A percentile compares a stretch with the other conserved stretches of the same genome.
phyloP scores from a whole-genome alignment of 768 basidiomycete species.

The Pulveroboletus sp. region DNA sequence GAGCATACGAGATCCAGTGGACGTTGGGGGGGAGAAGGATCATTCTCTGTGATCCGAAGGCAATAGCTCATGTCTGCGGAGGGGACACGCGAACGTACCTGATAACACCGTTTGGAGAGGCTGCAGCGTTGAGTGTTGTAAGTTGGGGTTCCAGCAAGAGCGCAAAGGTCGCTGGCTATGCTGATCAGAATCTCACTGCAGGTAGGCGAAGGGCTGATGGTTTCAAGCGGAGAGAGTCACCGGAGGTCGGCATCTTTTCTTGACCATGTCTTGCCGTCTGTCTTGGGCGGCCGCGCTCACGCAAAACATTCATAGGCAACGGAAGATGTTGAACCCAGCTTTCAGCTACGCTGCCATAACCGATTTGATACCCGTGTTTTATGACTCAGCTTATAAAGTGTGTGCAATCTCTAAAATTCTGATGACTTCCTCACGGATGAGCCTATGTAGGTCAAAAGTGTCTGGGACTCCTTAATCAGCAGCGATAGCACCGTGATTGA shows the following conservation, averaged over 20 bases:
- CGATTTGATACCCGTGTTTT: conserved; percentile 35
- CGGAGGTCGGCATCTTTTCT: conserved; percentile 28
- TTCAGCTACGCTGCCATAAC: conserved; percentile 42
- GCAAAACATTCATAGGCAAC: conserved; percentile 24
- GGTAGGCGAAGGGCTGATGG: conserved; percentile 38
- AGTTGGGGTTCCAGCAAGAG: no score
- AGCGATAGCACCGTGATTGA: conserved; percentile 36
- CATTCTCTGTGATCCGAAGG: conserved; percentile 46
- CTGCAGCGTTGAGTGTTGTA: conserved; percentile 24
- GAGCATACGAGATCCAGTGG: conserved; percentile 40
- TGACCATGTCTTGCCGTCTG: no score
- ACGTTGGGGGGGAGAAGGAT: conserved; percentile 34
- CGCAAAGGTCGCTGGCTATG: no score
- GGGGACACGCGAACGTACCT: conserved; percentile 42
- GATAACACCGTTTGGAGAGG: conserved; percentile 18
- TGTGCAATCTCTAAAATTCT: no score
- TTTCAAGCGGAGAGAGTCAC: conserved; percentile 42
- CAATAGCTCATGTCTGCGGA: conserved; percentile 47
- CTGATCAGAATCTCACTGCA: no score
- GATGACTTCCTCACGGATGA: not conserved
- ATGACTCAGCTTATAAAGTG: conserved; percentile 42
- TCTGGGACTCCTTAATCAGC: conserved; percentile 29
- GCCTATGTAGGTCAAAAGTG: conserved; percentile 27
- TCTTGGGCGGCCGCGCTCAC: no score
- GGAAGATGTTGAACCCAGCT: conserved; percentile 37